Conservation (phyloP, 1,139 yeast species). For the Groenewaldozyma sp. region DNA sequence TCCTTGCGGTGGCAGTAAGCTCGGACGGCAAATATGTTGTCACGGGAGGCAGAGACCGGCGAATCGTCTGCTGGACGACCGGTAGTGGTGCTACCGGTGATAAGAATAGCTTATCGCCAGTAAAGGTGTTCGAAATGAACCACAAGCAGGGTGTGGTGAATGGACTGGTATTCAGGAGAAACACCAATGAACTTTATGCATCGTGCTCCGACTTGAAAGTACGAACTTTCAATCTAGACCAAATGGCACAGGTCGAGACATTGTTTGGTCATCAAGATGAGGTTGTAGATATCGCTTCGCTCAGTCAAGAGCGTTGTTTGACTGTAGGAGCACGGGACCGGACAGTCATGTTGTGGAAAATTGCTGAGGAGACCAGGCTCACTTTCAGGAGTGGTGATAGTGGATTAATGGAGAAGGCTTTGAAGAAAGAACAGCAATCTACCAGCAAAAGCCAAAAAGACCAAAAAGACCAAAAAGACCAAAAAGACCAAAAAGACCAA, state of each 20-base stretch:
- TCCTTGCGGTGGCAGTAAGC: slow-evolving; percentile 70
- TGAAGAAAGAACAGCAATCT: slow-evolving; percentile 1
- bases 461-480: no score
- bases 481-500: no score
- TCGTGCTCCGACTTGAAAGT: slow-evolving; percentile 90
- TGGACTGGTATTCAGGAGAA: slow-evolving; percentile 67
- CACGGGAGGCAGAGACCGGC: slow-evolving; percentile 81
- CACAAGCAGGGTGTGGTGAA: slow-evolving; percentile 63
- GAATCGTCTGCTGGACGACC: slow-evolving; percentile 77
- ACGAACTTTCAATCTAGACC: slow-evolving; percentile 77
- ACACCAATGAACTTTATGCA: slow-evolving; percentile 78
- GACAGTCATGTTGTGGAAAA: slow-evolving; percentile 94
- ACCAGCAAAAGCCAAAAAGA: slow-evolving; percentile 3
- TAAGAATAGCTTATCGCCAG: slow-evolving; percentile 45
- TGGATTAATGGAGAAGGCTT: slow-evolving; percentile 10
- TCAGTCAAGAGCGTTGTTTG: slow-evolving; percentile 82
- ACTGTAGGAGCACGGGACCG: slow-evolving; percentile 94
- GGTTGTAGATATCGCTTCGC: slow-evolving; percentile 70
- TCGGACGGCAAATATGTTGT: slow-evolving; percentile 83
- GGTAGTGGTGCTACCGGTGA: slow-evolving; percentile 30
- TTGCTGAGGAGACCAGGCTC: slow-evolving; percentile 85
- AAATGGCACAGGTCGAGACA: slow-evolving; percentile 80
- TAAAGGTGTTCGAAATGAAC: slow-evolving; percentile 66
- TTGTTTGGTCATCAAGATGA: slow-evolving; percentile 93
- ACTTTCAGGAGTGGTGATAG: slow-evolving; percentile 87